These are phyloP conservation scores for Diaporthe nobilis DNA, from an alignment of 2,329 filamentous ascomycete genomes.

Conservation along the genomic window DNA sequence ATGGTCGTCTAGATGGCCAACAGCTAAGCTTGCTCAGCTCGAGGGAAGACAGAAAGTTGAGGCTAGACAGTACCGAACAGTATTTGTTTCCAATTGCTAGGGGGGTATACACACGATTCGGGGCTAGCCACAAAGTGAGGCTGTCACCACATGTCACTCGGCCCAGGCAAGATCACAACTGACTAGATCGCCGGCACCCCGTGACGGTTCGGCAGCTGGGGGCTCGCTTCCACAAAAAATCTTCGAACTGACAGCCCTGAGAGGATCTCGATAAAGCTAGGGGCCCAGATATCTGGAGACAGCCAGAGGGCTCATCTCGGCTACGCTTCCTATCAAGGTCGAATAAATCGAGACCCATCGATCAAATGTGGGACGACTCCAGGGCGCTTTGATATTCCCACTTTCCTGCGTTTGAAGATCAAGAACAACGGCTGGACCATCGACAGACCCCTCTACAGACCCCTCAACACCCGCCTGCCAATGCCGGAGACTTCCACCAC, in stretches of 20 bases:
- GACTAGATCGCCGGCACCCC: background rate
- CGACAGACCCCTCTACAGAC: background rate
- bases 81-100: background rate
- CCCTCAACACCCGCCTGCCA: background rate
- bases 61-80: too few species aligned
- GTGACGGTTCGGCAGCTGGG: constrained; percentile 19
- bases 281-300: constrained; percentile 5
- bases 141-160: background rate
- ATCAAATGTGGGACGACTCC: constrained; percentile 30
- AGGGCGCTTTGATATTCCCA: constrained; percentile 20
- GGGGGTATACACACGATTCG: background rate
- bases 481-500: constrained; percentile 23
- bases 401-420: constrained; percentile 24
- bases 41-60: too few species aligned
- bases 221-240: constrained; percentile 18
- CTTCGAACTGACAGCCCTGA: constrained; percentile 10
- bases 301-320: constrained; percentile 9
- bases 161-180: constrained; percentile 4
- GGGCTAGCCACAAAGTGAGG: background rate
- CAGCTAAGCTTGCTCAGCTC: background rate
- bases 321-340: constrained; percentile 8
- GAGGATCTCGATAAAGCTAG: background rate
- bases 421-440: background rate
- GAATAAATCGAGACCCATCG: constrained; percentile 28
- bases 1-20: background rate